phyloP scores from a whole-genome alignment of 148 eudicot genomes.

The Rhododendron kiyosumense region DNA sequence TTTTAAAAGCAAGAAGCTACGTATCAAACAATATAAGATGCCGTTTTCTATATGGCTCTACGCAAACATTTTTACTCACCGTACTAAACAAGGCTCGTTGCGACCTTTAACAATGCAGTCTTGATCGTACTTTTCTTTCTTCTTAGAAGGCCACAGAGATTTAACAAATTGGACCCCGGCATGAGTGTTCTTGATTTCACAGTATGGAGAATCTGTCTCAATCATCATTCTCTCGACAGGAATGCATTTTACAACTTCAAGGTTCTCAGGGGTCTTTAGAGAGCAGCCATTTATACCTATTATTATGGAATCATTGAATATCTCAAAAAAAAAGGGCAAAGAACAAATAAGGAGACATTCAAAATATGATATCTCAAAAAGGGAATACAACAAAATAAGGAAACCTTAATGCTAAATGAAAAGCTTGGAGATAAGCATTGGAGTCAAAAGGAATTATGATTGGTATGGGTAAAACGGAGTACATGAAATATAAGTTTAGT shows the following conservation, averaged over 20 bases:
- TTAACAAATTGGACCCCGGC: slow-evolving; percentile 82
- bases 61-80: slow-evolving; percentile 40
- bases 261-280: slow-evolving; percentile 76
- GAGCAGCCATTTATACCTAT: slow-evolving; percentile 96
- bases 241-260: slow-evolving; percentile 79
- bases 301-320: background rate
- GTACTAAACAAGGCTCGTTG: slow-evolving; percentile 90
- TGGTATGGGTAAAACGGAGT: background rate
- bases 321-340: background rate
- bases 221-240: slow-evolving; percentile 93
- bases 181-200: slow-evolving; percentile 95
- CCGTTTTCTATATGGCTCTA: background rate
- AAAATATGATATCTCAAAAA: background rate
- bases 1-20: background rate
- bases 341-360: background rate
- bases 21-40: background rate
- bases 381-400: background rate
- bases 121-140: slow-evolving; percentile 88
- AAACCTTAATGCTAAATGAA: background rate
- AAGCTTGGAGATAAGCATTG: background rate
- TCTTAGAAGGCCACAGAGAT: slow-evolving; percentile 87
- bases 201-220: slow-evolving; percentile 97
- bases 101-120: slow-evolving; percentile 88
- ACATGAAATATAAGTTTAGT: background rate
- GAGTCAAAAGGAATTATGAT: background rate